These are phyloP conservation scores for Lepidium campestre DNA, from an alignment of 441 rosid genomes.

Conservation along the genomic window DNA sequence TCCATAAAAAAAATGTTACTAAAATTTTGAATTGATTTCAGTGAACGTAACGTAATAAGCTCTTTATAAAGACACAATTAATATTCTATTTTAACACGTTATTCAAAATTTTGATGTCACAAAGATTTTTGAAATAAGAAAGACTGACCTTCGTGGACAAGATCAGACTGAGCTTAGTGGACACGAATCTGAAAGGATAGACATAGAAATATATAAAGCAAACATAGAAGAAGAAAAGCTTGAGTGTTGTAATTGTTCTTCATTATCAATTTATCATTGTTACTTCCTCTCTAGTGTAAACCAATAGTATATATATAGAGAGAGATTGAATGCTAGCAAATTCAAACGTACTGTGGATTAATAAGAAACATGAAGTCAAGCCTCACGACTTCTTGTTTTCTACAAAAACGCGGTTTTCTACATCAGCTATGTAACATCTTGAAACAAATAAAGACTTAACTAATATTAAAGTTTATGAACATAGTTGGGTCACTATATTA, in stretches of 20 bases:
- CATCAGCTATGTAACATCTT: not conserved
- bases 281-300: not conserved
- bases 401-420: conserved; percentile 5
- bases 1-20: not conserved
- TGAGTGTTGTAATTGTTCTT: not conserved
- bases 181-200: not conserved
- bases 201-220: not conserved
- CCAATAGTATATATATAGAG: not conserved
- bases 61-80: not conserved
- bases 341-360: not conserved
- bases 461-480: not conserved
- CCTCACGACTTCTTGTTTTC: not conserved
- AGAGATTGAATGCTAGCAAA: not conserved
- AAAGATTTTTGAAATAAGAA: not conserved
- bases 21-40: not conserved
- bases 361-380: not conserved
- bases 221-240: not conserved
- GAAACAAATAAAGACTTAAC: not conserved
- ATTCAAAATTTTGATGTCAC: not conserved
- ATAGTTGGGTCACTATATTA: not conserved
- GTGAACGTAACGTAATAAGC: not conserved
- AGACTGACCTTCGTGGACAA: conserved; percentile 1
- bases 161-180: too few relatives aligned
- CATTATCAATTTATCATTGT: not conserved
- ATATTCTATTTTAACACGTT: too few relatives aligned